A percentile compares a stretch with the other conserved stretches of the same genome.
phyloP scores from a whole-genome alignment of 306 rosid species.

The Rosa multiflora region DNA sequence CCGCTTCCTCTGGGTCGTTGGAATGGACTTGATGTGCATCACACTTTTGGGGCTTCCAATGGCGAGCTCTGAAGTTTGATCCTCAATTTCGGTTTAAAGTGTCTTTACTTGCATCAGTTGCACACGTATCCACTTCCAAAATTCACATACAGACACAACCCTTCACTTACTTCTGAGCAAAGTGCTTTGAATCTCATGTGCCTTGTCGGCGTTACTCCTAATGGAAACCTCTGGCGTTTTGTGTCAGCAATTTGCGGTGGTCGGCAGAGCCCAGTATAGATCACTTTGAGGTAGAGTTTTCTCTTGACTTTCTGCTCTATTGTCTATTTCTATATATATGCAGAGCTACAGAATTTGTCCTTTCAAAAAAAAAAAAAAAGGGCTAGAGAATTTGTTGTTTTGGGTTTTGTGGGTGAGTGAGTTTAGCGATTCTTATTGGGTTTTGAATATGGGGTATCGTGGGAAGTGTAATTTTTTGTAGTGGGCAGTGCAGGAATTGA shows the following conservation, averaged over 20 bases:
- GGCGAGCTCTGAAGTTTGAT: conserved; percentile 1
- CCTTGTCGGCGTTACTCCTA: conserved; percentile 1
- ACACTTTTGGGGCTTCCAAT: neutral
- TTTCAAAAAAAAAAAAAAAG: too few relatives aligned
- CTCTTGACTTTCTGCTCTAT: neutral
- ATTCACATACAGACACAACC: neutral
- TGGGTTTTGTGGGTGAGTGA: neutral
- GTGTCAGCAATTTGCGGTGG: conserved; percentile 4
- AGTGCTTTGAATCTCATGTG: conserved; percentile 7
- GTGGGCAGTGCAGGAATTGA: conserved; percentile 19
- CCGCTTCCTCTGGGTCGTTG: neutral
- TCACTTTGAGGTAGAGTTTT: conserved; percentile 1
- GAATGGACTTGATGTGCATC: neutral
- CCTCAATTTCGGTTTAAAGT: conserved; percentile 1
- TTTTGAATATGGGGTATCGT: neutral
- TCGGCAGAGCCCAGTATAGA: neutral
- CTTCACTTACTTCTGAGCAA: neutral
- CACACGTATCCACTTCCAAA: neutral
- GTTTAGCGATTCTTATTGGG: too few relatives aligned
- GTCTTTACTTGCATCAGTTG: conserved; percentile 1
- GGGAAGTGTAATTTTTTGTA: conserved; percentile 4
- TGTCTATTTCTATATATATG: neutral
- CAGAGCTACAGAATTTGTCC: neutral
- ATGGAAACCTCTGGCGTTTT: conserved; percentile 18
- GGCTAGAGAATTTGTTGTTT: neutral